These are phyloP conservation scores for Domatiomyces catenatus DNA, from an alignment of 2,329 filamentous ascomycete genomes.

Conservation along the genomic window DNA sequence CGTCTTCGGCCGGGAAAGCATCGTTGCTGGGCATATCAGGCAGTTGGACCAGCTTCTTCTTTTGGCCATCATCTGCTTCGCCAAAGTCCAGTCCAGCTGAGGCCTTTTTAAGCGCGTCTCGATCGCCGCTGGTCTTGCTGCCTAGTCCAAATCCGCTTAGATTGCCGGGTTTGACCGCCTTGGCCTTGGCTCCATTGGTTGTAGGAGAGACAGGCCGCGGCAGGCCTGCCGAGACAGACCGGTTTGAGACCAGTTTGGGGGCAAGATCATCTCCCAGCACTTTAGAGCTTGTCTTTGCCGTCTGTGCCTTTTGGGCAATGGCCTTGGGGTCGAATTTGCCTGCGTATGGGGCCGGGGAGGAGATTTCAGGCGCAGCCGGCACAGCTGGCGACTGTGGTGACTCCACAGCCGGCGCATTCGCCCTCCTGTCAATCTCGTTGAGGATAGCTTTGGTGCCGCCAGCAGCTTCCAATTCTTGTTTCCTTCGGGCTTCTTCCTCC, in stretches of 20 bases:
- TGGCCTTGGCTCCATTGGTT: slow-evolving; percentile 19
- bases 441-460: slow-evolving; percentile 52
- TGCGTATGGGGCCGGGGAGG: slow-evolving; percentile 46
- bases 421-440: slow-evolving; percentile 59
- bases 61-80: slow-evolving; percentile 72
- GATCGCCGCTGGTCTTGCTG: slow-evolving; percentile 48
- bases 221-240: slow-evolving; percentile 27
- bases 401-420: slow-evolving; percentile 36
- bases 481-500: slow-evolving; percentile 57
- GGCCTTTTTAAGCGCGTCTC: slow-evolving; percentile 59
- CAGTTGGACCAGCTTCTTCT: slow-evolving; percentile 81
- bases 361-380: slow-evolving; percentile 31
- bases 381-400: slow-evolving; percentile 36
- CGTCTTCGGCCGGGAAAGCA: slow-evolving; percentile 44
- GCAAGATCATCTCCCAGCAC: slow-evolving; percentile 40
- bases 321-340: slow-evolving; percentile 80
- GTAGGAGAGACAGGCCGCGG: slow-evolving; percentile 27
- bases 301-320: slow-evolving; percentile 62
- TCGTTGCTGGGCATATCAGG: slow-evolving; percentile 51
- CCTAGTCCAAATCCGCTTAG: slow-evolving; percentile 72
- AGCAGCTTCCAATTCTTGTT: slow-evolving; percentile 48
- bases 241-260: slow-evolving; percentile 29
- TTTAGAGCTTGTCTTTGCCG: slow-evolving; percentile 35
- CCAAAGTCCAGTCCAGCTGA: slow-evolving; percentile 43
- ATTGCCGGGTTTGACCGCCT: slow-evolving; percentile 50